Base-by-base conservation (phyloP, 1,284 basidiomycete species). In the Cystobasidium pallidum region DNA sequence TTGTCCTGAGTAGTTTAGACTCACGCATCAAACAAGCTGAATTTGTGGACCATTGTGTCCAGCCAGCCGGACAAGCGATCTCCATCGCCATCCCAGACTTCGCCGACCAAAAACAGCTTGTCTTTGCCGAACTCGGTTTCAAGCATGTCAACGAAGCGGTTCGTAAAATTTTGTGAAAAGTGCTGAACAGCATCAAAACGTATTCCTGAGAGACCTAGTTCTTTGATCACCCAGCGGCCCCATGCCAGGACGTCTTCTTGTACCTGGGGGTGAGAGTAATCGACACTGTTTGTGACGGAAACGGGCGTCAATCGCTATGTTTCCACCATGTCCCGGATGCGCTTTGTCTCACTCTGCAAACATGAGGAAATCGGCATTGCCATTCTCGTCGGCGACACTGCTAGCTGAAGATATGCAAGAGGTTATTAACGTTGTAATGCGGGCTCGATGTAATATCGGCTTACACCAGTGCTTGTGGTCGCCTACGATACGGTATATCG, bases 221-320 rank as follows among this genome's bases (percentile, higher is more conserved):
- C 89, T 87, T 93, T 78, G 73, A 85, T 75, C 21, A 85, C 78
- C 86, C 86, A 87, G 32, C 81, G 81, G 26, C 85, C 86, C 85
- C 86, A 87, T 30, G 84, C 80, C 65, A 83, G 79, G 45, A 82
- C 52, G 68, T 84, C 82, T 28, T 79, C 75, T 10, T 73, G 28
- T 15, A 93, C 92, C 7, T 87, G 88, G 7, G 89, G 90, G 80
- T 96, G 91, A 19, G 88, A 84, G 81, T 93, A 89, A 80, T 96
- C 90, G 76, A 95, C 89, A 62, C 80, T 21, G 74, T 63, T 77
- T 77, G 21, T 19, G 34, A 34, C 11, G 43, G 64, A 3, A 19
- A 39, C 32, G 49, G 30, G 26, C 13, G 10, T 28, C 34, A n/a
- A 17, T 13, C 11, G 17, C 41, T 8, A 45, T 26, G 51, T 19